Evolutionary conservation across 2,329 filamentous ascomycete genomes (phyloP).

Genomic region (Xylariaceae sp.): DNA sequence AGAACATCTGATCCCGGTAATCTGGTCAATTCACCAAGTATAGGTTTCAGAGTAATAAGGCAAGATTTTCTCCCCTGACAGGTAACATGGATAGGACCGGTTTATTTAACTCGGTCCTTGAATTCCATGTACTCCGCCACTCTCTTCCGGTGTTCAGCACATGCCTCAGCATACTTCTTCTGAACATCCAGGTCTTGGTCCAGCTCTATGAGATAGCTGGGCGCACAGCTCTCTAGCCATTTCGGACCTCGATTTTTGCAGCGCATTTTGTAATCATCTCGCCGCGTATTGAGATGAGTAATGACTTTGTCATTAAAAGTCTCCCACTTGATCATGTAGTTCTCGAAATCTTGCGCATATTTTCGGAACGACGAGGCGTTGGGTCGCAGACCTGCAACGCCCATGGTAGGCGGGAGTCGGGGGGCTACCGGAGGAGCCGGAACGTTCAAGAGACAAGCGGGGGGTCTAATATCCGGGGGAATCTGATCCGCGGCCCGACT

Average conservation of each 20-base stretch:
- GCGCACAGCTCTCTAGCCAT: conserved; percentile 45
- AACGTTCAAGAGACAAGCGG: conserved; percentile 38
- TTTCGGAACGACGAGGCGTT: conserved; percentile 42
- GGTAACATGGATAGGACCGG: conserved; percentile 5
- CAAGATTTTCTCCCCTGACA: not conserved
- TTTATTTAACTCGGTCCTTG: conserved; percentile 39
- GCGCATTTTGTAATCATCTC: conserved; percentile 37
- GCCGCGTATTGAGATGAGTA: conserved; percentile 51
- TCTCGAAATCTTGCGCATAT: conserved; percentile 49
- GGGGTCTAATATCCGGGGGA: conserved; percentile 34
- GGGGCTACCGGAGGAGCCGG: conserved; percentile 48
- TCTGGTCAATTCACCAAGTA: conserved; percentile 4
- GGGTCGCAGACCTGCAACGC: conserved; percentile 41
- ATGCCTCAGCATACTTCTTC: conserved; percentile 54
- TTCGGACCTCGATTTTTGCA: conserved; percentile 39
- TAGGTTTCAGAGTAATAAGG: not conserved
- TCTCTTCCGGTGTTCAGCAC: conserved; percentile 54
- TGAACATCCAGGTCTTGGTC: conserved; percentile 61
- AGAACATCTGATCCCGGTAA: not conserved
- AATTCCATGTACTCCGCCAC: conserved; percentile 53
- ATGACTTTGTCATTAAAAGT: conserved; percentile 49
- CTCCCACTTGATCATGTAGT: conserved; percentile 49
- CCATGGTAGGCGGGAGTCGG: conserved; percentile 40
- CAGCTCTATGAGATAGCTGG: conserved; percentile 55
- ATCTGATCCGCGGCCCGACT: conserved; percentile 44